Evolutionary conservation across 1,284 basidiomycete species (phyloP).

Genomic region (Leccinum fallax): DNA sequence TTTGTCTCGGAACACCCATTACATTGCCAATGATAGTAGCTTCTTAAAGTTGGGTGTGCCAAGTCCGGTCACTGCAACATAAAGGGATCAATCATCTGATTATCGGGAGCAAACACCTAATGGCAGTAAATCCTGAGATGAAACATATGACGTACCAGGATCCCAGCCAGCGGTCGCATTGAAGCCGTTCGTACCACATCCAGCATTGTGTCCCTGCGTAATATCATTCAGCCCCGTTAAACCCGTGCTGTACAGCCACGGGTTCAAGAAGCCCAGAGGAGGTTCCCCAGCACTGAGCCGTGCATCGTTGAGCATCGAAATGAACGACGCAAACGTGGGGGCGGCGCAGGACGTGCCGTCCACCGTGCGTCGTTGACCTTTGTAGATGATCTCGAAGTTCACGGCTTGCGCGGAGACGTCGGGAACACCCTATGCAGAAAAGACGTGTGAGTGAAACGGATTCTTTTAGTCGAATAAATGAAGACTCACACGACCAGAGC

Average conservation of each 20-base stretch:
- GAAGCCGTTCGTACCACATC: slow-evolving; percentile 57
- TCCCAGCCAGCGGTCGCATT: slow-evolving; percentile 53
- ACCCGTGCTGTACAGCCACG: slow-evolving; percentile 51
- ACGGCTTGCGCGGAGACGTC: slow-evolving; percentile 60
- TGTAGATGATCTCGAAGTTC: slow-evolving; percentile 13
- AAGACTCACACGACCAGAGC: slow-evolving; percentile 40
- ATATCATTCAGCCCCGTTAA: slow-evolving; percentile 51
- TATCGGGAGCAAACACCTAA: not conserved
- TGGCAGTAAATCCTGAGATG: not conserved
- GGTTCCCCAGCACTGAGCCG: slow-evolving; percentile 44
- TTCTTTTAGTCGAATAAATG: slow-evolving; percentile 24
- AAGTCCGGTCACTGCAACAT: slow-evolving; percentile 44
- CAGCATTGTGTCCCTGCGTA: slow-evolving; percentile 53
- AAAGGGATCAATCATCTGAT: not conserved
- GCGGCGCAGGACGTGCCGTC: slow-evolving; percentile 52
- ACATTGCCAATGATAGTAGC: slow-evolving; percentile 22
- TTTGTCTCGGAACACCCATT: not conserved
- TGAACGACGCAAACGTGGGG: slow-evolving; percentile 35
- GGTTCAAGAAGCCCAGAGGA: slow-evolving; percentile 63
- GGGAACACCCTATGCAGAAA: slow-evolving; percentile 46
- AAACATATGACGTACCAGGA: slow-evolving; percentile 29
- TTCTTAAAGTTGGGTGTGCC: slow-evolving; percentile 47
- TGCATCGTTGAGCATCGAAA: slow-evolving; percentile 65
- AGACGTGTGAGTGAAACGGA: slow-evolving; percentile 27
- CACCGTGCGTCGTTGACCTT: slow-evolving; percentile 19